phyloP scores from a whole-genome alignment of 106 monocot genomes.

The Allium sativum region DNA sequence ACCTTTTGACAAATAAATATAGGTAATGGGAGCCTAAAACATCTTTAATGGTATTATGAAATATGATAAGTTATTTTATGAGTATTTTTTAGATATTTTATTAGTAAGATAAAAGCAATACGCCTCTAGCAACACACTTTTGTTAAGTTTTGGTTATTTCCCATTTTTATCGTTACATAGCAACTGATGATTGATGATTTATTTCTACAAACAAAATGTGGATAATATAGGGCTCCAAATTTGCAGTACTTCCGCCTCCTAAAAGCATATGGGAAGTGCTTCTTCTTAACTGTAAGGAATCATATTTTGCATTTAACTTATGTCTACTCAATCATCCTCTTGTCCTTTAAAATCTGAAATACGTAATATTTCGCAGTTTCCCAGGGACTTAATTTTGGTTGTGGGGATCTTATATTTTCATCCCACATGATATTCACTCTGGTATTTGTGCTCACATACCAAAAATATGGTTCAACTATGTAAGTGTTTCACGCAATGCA shows the following conservation, averaged over 20 bases:
- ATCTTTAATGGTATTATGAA: too few species aligned
- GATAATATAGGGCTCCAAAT: conserved; percentile 30
- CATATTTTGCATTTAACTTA: background rate
- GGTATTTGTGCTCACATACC: conserved; percentile 78
- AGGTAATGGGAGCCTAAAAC: too few species aligned
- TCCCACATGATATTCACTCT: conserved; percentile 97
- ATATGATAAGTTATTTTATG: too few species aligned
- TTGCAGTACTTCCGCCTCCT: conserved; percentile 68
- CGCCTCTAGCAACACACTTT: too few species aligned
- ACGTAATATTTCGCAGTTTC: conserved; percentile 53
- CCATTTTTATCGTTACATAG: too few species aligned
- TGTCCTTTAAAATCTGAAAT: background rate
- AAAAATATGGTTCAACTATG: conserved; percentile 86
- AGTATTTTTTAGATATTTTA: too few species aligned
- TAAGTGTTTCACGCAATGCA: conserved; percentile 3
- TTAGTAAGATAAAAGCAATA: too few species aligned
- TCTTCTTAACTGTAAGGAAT: conserved; percentile 5
- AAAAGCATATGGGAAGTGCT: conserved; percentile 39
- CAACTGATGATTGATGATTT: background rate
- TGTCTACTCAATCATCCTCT: background rate
- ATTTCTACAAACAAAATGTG: too few species aligned
- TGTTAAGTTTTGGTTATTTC: too few species aligned
- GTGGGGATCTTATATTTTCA: conserved; percentile 95
- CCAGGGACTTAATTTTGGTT: conserved; percentile 66
- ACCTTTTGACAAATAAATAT: too few species aligned